These are phyloP conservation scores for Tulasnella sp. DNA, from an alignment of 768 basidiomycete genomes.

Conservation along the genomic window DNA sequence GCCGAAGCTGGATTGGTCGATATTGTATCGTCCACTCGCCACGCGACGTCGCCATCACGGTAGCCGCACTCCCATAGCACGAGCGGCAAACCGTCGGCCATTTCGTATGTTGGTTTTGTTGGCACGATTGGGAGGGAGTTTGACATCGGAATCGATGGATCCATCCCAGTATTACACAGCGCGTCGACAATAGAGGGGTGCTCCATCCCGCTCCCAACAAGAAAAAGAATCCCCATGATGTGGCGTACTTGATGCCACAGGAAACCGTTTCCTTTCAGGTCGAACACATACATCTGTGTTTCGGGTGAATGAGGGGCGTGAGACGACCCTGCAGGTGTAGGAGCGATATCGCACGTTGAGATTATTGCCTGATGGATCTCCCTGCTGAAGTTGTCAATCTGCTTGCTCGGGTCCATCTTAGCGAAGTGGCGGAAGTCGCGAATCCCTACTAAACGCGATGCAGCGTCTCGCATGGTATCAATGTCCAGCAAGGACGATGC, in stretches of 20 bases:
- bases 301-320: too few relatives aligned
- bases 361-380: conserved; percentile 59
- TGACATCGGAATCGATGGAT: conserved; percentile 20
- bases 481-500: conserved; percentile 46
- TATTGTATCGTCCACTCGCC: conserved; percentile 49
- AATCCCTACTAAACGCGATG: conserved; percentile 61
- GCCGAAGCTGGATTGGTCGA: conserved; percentile 17
- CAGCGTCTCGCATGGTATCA: conserved; percentile 63
- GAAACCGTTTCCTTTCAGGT: conserved; percentile 81
- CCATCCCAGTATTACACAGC: conserved; percentile 52
- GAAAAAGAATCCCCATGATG: conserved; percentile 84
- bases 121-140: conserved; percentile 40
- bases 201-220: conserved; percentile 76
- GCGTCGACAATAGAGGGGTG: conserved; percentile 54
- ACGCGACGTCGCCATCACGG: conserved; percentile 50
- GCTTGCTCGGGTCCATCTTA: conserved; percentile 86
- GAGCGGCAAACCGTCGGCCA: conserved; percentile 86
- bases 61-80: conserved; percentile 88
- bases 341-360: conserved; percentile 28
- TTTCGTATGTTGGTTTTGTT: conserved; percentile 80
- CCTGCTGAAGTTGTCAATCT: conserved; percentile 70
- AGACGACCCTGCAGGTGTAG: conserved; percentile 15
- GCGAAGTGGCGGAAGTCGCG: conserved; percentile 96
- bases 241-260: conserved; percentile 94
- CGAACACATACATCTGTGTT: conserved; percentile 50